Percentiles rank a stretch among this genome's conserved stretches.
Evolutionary conservation across 106 monocot genomes (phyloP).

Genomic region (Apostasia ramifera): DNA sequence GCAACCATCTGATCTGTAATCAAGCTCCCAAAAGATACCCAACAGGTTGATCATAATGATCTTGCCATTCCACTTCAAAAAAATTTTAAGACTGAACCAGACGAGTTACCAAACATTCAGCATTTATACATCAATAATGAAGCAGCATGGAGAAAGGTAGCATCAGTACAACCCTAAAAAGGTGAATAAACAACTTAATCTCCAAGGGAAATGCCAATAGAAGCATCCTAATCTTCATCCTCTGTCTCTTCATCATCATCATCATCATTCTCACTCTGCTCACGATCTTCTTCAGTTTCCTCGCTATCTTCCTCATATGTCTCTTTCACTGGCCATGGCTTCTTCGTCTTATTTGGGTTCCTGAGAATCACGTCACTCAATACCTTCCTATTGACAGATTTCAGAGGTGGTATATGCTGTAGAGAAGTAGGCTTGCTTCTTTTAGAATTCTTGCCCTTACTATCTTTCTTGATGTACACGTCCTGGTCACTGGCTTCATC

Average conservation of each 20-base stretch:
- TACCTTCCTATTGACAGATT: slow-evolving; percentile 13
- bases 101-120: too few relatives aligned
- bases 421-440: slow-evolving; percentile 28
- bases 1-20: too few relatives aligned
- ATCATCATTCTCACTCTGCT: slow-evolving; percentile 25
- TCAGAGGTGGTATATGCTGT: slow-evolving; percentile 27
- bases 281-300: slow-evolving; percentile 71
- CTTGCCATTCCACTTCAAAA: too few relatives aligned
- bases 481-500: slow-evolving; percentile 36
- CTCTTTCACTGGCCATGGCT: slow-evolving; percentile 26
- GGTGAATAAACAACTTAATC: too few relatives aligned
- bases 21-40: too few relatives aligned
- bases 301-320: slow-evolving; percentile 64
- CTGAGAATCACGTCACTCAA: background rate
- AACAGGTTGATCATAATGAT: too few relatives aligned
- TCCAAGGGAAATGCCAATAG: too few relatives aligned
- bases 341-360: slow-evolving; percentile 15
- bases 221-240: slow-evolving; percentile 42
- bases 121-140: too few relatives aligned
- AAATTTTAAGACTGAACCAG: too few relatives aligned
- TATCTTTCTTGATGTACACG: slow-evolving; percentile 12
- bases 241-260: slow-evolving; percentile 79
- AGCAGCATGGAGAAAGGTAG: too few relatives aligned
- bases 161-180: too few relatives aligned
- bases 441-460: slow-evolving; percentile 19